Evolutionary conservation across 495 filamentous ascomycete species (phyloP), one percentile per base, ranked within the genome.

Genomic region (Aspergillus panamensis): DNA sequence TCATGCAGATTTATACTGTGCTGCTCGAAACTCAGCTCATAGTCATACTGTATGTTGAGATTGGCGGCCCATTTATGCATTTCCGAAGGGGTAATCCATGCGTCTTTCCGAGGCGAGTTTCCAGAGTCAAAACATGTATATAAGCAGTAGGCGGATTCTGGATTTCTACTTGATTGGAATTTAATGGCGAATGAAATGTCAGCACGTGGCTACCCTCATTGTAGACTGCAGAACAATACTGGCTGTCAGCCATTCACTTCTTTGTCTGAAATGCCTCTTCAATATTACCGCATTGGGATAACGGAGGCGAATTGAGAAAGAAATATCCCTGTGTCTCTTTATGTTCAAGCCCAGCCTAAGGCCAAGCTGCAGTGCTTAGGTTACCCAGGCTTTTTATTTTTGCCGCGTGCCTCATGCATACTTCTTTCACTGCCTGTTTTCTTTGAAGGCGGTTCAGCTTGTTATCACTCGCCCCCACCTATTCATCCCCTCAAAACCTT

Each of bases 221-320:
- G 16, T n/a, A 3, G 12, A 31, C 31, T 20, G 20, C 25, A 61
- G 50, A 65, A 67, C 67, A 68, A 69, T 69, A 60, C 43, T 13
- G 29, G 50, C 29, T 17, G 39, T 17, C 33, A 33, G 33, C 55
- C 58, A 56, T 63, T 66, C 55, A 65, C 55, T 53, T 61, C 54
- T 55, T 53, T 53, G 40, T 48, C 44, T 48, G 42, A 35, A 52
- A 52, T 10, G 30, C 32, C 9, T 29, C 55, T 51, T 62, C 58
- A 67, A 73, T 70, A 51, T 62, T 62, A 59, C 67, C 64, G 60
- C 50, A 62, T 68, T 45, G 21, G 63, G 66, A 53, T 25, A 25
- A 25, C 2, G 5, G 25, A 25, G 5, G 5, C 25, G 25, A 25
- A 25, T 25, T 25, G 5, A 25, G 5, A 25, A 5, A 25, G 25